Base-by-base conservation (phyloP, 805 yeast genomes). In the Candida alai region DNA sequence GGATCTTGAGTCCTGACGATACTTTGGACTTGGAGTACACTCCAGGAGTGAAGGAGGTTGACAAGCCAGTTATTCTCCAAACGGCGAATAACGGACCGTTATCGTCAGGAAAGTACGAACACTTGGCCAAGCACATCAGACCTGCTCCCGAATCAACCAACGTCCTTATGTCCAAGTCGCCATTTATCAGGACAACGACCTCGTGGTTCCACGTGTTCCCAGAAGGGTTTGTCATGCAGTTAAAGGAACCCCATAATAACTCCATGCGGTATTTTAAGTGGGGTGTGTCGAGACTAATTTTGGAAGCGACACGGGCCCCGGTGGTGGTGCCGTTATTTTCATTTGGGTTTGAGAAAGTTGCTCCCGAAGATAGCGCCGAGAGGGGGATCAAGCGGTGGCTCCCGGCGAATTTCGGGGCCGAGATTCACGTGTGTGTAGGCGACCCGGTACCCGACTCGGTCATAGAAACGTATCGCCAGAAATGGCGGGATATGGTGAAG, bases 121-220 rank as follows among this genome's bases (percentile, higher is more conserved):
- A 48, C 7, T 44, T 56, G 26, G 58, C 45, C 10, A 45, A 43
- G 29, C 32, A 37, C 24, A 44, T 50, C 10, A 50, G 43, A 30
- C 68, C 70, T 2, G 37, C 42, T 10, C 44, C 65, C 1, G 60
- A 55, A 20, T 40, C 60, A 9, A 52, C 60, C 16, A 52, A 48
- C 32, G 44, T 58, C 2, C 47, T 66, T 29, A 54, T 60, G 64
- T 44, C 57, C 7, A 51, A 47, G 32, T 47, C 68, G 1, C 90
- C 90, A 2, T 65, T 83, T 21, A 61, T 75, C 18, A 63, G 89
- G 36, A 58, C 69, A 11, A 76, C 73, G 39, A 81, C 93, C 1
- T 77, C 86, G 0, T 90, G 97, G 97, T 76, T 93, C 39, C 97
- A 90, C 54, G 77, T 88, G 4, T 90, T 86, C 58, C 98, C 98